Conservation (phyloP, 441 rosid genomes). For the Populus hybrid region DNA sequence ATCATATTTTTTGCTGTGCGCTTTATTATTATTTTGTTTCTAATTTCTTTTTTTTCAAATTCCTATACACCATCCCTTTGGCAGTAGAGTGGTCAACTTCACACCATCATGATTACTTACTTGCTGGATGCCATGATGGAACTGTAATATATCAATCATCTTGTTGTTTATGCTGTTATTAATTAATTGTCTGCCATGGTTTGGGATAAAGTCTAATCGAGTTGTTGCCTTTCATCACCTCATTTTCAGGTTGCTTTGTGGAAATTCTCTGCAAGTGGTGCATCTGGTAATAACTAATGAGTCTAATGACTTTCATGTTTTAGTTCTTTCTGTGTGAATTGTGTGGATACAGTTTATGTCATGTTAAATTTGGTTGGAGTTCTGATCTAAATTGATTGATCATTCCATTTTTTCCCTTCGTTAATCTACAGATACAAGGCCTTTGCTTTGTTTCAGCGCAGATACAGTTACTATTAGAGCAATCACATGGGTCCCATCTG, state of each 20-base stretch:
- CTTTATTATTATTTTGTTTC: no score
- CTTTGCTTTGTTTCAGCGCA: conserved; percentile 80
- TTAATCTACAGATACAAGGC: conserved; percentile 72
- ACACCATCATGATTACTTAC: no score
- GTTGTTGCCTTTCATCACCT: no score
- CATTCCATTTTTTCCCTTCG: conserved; percentile 13
- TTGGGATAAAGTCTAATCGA: no score
- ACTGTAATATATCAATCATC: no score
- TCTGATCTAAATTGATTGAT: conserved; percentile 9
- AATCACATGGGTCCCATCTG: conserved; percentile 86
- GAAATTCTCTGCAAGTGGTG: conserved; percentile 61
- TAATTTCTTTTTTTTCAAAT: no score
- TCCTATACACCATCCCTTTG: no score
- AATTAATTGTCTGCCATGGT: no score
- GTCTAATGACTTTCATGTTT: not conserved
- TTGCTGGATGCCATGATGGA: no score
- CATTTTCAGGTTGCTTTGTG: conserved; percentile 83
- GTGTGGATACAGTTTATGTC: not conserved
- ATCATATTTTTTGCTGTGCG: no score
- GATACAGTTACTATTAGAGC: conserved; percentile 83
- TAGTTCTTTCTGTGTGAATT: not conserved
- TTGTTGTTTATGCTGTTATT: no score
- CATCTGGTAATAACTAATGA: conserved; percentile 39
- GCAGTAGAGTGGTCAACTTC: no score
- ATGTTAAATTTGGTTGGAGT: not conserved